A percentile compares a stretch with the other conserved stretches of the same genome.
Evolutionary conservation across 345 rosid genomes (phyloP).

Genomic region (Luvunga scandens): DNA sequence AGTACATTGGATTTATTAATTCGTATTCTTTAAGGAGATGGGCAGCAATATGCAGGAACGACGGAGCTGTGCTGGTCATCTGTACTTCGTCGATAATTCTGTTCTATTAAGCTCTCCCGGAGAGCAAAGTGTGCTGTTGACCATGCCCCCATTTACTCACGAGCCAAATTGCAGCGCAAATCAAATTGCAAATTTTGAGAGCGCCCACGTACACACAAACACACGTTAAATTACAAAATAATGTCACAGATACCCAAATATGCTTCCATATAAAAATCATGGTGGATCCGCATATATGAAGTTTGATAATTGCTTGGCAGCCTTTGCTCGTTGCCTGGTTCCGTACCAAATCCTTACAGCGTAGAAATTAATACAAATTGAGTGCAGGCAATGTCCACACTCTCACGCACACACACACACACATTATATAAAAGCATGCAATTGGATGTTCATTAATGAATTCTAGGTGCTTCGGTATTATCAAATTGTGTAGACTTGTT

Average conservation of each 20-base stretch:
- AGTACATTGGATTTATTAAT: not conserved
- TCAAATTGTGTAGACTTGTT: not conserved
- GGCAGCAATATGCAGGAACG: constrained; percentile 26
- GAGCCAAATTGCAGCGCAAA: no score
- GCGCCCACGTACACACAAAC: not conserved
- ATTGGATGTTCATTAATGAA: not conserved
- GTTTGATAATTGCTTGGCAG: not conserved
- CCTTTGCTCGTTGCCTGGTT: not conserved
- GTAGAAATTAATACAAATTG: not conserved
- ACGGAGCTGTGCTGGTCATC: constrained; percentile 11
- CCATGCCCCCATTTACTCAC: not conserved
- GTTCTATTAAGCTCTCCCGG: not conserved
- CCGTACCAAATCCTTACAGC: not conserved
- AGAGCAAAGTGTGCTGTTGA: not conserved
- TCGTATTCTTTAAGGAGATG: constrained; percentile 3
- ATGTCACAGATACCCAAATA: not conserved
- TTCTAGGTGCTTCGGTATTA: not conserved
- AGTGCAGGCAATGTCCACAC: not conserved
- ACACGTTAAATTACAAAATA: not conserved
- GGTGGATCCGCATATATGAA: not conserved
- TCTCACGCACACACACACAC: no score
- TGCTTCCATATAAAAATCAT: not conserved
- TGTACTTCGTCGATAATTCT: not conserved
- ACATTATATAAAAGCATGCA: not conserved
- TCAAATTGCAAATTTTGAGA: not conserved